phyloP scores from a whole-genome alignment of 2,329 filamentous ascomycete species.

The Myrmaecium sp. region DNA sequence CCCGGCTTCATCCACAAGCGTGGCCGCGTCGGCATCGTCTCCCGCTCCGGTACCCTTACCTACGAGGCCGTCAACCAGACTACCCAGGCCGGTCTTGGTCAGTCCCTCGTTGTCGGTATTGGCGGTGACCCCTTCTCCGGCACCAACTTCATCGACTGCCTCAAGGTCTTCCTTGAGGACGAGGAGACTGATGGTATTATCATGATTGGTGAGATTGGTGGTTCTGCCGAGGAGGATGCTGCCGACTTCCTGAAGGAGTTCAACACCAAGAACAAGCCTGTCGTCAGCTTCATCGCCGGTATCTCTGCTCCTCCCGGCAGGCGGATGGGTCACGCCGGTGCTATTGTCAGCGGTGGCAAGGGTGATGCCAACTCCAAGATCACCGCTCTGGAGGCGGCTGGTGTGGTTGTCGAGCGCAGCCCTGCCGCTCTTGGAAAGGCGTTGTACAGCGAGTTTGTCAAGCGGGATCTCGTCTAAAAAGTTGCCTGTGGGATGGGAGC shows the following conservation, averaged over 20 bases:
- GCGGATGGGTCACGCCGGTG: slow-evolving; percentile 97
- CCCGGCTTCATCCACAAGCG: slow-evolving; percentile 99
- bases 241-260: slow-evolving; percentile 86
- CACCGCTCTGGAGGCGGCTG: slow-evolving; percentile 75
- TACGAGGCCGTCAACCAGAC: slow-evolving; percentile 99
- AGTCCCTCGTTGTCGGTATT: slow-evolving; percentile 96
- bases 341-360: slow-evolving; percentile 95
- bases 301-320: slow-evolving; percentile 92
- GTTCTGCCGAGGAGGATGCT: slow-evolving; percentile 92
- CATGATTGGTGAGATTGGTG: slow-evolving; percentile 99
- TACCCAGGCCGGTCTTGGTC: slow-evolving; percentile 86
- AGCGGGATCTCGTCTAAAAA: slow-evolving; percentile 76
- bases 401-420: slow-evolving; percentile 90
- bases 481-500: neutral
- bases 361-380: slow-evolving; percentile 98
- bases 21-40: slow-evolving; percentile 96
- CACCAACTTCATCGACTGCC: slow-evolving; percentile 99
- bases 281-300: slow-evolving; percentile 95
- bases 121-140: slow-evolving; percentile 97
- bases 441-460: slow-evolving; percentile 87
- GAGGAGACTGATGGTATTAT: slow-evolving; percentile 97
- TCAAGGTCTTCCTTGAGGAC: slow-evolving; percentile 92
- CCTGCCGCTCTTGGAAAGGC: slow-evolving; percentile 86
- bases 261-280: slow-evolving; percentile 89
- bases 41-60: slow-evolving; percentile 90